Percentiles rank a stretch among this genome's conserved stretches.
phyloP scores from a whole-genome alignment of 768 basidiomycete genomes.

The Mycena capillaripes region DNA sequence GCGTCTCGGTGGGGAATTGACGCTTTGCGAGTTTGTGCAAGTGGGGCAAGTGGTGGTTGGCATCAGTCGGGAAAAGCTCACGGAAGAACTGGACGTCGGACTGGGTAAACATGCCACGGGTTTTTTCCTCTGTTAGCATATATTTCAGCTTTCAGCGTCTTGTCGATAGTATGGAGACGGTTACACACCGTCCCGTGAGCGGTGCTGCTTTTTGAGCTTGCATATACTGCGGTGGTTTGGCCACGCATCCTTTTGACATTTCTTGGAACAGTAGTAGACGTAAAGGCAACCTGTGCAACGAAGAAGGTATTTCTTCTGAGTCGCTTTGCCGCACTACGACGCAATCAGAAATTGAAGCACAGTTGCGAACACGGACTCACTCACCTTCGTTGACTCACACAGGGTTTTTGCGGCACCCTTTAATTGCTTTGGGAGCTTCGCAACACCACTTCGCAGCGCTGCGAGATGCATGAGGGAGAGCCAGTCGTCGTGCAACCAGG shows the following conservation, averaged over 20 bases:
- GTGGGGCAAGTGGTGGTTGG: conserved; percentile 10
- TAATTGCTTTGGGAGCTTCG: conserved; percentile 15
- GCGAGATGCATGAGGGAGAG: conserved; percentile 3
- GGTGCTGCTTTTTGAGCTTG: conserved; percentile 3
- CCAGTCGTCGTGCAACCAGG: conserved; percentile 22
- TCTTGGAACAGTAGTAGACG: conserved; percentile 28
- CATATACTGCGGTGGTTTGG: conserved; percentile 22
- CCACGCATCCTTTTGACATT: conserved; percentile 29
- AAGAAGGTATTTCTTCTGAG: background rate
- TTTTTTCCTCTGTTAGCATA: background rate
- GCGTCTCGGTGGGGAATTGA: conserved; percentile 10
- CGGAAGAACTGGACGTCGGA: conserved; percentile 14
- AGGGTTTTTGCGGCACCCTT: background rate
- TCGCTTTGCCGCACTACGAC: conserved; percentile 10
- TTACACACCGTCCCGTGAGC: background rate
- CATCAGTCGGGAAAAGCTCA: conserved; percentile 21
- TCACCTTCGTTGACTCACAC: conserved; percentile 19
- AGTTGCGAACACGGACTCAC: background rate
- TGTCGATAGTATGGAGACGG: too few relatives aligned
- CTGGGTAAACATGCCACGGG: background rate
- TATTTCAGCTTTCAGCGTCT: too few relatives aligned
- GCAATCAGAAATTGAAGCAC: background rate
- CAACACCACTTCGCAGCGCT: background rate
- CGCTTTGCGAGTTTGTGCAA: conserved; percentile 21
- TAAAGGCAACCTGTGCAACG: conserved; percentile 1